Conservation (phyloP, 208 protist species). For the Trypanosoma platydactyli region DNA sequence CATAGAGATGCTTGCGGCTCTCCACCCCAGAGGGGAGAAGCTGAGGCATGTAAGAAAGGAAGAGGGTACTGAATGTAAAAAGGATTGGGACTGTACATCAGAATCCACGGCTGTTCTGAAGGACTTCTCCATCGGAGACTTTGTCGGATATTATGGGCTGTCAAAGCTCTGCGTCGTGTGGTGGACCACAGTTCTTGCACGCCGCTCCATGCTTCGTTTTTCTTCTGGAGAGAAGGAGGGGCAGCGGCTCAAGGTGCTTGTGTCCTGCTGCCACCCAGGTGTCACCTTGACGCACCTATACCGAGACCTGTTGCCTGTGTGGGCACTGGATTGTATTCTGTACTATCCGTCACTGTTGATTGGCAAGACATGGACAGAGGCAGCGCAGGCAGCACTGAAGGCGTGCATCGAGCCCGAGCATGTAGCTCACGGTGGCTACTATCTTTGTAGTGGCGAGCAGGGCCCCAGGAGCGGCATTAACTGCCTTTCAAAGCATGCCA, state of each 20-base stretch:
- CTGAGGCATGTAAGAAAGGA: slow-evolving; percentile 13
- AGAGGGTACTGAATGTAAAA: not conserved
- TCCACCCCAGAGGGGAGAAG: slow-evolving; percentile 25
- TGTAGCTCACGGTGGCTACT: slow-evolving; percentile 78
- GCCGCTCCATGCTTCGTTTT: slow-evolving; percentile 38
- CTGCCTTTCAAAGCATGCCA: slow-evolving; percentile 65
- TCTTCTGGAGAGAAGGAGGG: slow-evolving; percentile 21
- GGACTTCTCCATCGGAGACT: slow-evolving; percentile 57
- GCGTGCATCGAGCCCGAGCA: slow-evolving; percentile 47
- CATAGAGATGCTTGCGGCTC: slow-evolving; percentile 60
- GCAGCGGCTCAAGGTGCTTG: slow-evolving; percentile 51
- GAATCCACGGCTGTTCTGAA: not conserved
- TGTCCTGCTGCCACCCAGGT: slow-evolving; percentile 80
- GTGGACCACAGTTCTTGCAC: slow-evolving; percentile 73
- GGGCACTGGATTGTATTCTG: slow-evolving; percentile 67
- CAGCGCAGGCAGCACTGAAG: slow-evolving; percentile 69
- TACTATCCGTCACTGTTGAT: slow-evolving; percentile 85
- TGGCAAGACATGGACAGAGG: slow-evolving; percentile 82
- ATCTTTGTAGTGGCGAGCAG: slow-evolving; percentile 76
- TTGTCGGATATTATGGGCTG: slow-evolving; percentile 86
- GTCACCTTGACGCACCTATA: slow-evolving; percentile 80
- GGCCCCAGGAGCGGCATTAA: slow-evolving; percentile 53
- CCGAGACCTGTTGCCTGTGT: slow-evolving; percentile 70
- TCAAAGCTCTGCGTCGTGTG: slow-evolving; percentile 86
- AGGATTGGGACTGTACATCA: not conserved